Base-by-base conservation (phyloP, 306 rosid genomes). In the Vachellia pachyceras region DNA sequence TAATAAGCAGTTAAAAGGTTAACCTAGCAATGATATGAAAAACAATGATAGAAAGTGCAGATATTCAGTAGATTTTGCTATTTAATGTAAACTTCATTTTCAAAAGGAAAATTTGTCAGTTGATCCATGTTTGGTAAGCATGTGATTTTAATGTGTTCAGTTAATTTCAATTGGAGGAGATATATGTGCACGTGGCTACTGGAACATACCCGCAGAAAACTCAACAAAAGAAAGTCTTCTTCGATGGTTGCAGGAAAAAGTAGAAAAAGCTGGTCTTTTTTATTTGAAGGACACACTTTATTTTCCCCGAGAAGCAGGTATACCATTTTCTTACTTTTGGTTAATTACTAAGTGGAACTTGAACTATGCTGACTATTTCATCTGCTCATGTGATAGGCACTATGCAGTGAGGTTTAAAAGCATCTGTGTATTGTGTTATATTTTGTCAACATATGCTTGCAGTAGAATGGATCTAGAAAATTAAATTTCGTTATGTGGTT, bases 171-270 rank as follows among this genome's bases (percentile, higher is more conserved):
- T 89, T 86, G 82, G 41, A 88, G 93, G 90, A 73, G 82, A 85
- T 68, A 78, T 91, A 63, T 93, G 98, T 5, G 86, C 88, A 60
- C 89, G 99, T 76, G 98, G 99, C 74, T 95, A 95, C 84, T 91
- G 98, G 99, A 84, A 88, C 87, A 83, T 74, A 79, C 90, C 88
- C 3, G 83, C 86, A 4, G 83, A 78, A 29, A 85, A 70, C 77
- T 77, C 87, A 11, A 83, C 93, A 11, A 90, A 87, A 86, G 76
- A 81, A 79, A 73, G 67, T 66, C 77, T 86, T 55, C 88, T 87
- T 55, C 90, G 70, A 64, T 91, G 93, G 94, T 90, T 95, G 84
- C 78, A 75, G 87, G 76, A 84, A 77, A 90, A 93, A 74, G 80
- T 92, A 66, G 85, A 86, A 83, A 85, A 76, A 54, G 75, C 77